These are phyloP conservation scores for Marchantia polymorpha DNA, from an alignment of 225 moss, liverwort and hornwort genomes.

Conservation along the genomic window DNA sequence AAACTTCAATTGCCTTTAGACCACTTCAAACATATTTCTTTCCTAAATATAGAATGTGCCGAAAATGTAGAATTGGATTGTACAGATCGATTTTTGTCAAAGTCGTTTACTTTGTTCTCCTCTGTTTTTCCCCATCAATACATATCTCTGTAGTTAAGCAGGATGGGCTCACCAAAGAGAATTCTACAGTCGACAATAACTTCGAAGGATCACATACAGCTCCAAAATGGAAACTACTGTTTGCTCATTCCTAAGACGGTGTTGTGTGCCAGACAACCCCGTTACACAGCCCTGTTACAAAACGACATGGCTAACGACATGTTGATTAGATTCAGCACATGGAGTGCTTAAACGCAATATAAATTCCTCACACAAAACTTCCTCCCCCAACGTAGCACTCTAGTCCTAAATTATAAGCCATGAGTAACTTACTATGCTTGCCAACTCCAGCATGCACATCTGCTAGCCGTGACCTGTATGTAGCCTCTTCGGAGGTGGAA, in stretches of 20 bases:
- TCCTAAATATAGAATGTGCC: no score
- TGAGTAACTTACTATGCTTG: constrained; percentile 8
- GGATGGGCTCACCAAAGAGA: no score
- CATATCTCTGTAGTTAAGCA: no score
- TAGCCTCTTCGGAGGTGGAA: neutral
- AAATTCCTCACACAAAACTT: neutral
- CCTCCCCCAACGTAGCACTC: neutral
- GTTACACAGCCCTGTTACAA: neutral
- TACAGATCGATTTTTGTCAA: no score
- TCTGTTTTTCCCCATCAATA: no score
- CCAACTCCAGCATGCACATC: neutral
- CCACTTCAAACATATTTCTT: no score
- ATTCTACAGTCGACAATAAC: no score
- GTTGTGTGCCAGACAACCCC: neutral
- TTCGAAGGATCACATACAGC: no score
- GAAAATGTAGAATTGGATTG: no score
- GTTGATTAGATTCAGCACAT: neutral
- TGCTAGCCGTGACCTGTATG: neutral
- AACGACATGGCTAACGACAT: neutral
- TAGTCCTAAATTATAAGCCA: neutral
- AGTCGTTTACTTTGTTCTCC: no score
- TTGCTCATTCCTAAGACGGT: neutral
- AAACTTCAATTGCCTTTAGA: no score
- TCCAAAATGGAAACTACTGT: no score
- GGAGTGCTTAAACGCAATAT: neutral